Conservation (phyloP, 139 green algal genomes). For the Haematococcus sp. region DNA sequence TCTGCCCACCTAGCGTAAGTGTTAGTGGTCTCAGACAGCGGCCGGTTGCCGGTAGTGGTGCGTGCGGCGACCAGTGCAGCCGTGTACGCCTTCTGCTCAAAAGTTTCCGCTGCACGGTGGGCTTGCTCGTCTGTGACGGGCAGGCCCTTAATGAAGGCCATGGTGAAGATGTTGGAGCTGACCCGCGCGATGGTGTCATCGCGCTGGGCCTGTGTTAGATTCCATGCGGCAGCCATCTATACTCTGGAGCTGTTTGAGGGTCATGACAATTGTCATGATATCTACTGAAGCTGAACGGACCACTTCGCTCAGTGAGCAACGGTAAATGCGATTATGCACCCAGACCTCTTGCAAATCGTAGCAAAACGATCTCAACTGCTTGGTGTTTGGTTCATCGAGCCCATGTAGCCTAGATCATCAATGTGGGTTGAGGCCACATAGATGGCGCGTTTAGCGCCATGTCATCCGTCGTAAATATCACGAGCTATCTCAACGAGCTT, state of each 20-base stretch:
- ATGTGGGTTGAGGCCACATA: no score
- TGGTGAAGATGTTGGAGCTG: constrained; percentile 49
- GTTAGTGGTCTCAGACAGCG: constrained; percentile 28
- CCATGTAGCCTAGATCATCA: no score
- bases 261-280: no score
- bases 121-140: constrained; percentile 49
- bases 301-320: no score
- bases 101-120: constrained; percentile 26
- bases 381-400: no score
- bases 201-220: constrained; percentile 50
- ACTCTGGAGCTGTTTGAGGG: no score
- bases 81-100: constrained; percentile 83
- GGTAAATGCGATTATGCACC: no score
- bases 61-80: constrained; percentile 69
- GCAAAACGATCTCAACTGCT: no score
- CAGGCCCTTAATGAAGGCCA: constrained; percentile 58
- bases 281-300: no score
- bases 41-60: constrained; percentile 77
- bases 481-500: constrained; percentile 44
- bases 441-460: not conserved
- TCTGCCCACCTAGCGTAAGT: not conserved
- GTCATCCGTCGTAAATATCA: constrained; percentile 42
- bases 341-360: no score
- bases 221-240: constrained; percentile 43
- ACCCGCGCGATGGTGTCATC: constrained; percentile 59